Percentiles rank a stretch among this genome's conserved stretches.
These are phyloP conservation scores for Mycena leptocephala DNA, from an alignment of 768 basidiomycete genomes.

Conservation along the genomic window DNA sequence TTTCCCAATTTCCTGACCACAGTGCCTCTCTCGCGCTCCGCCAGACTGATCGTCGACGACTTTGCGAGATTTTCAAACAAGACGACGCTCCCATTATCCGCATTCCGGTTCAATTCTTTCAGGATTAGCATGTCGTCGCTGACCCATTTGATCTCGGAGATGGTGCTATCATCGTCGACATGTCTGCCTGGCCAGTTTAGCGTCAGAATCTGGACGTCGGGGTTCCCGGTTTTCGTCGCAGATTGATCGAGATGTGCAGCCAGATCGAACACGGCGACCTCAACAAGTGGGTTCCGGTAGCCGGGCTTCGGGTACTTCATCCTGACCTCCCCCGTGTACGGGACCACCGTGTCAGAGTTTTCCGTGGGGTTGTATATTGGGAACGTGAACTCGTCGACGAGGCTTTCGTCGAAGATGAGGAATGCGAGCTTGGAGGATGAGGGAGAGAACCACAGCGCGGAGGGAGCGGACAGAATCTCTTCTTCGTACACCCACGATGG, in stretches of 20 bases:
- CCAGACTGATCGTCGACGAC: slow-evolving; percentile 39
- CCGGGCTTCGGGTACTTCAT: slow-evolving; percentile 93
- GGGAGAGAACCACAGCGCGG: slow-evolving; percentile 94
- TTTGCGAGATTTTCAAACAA: slow-evolving; percentile 72
- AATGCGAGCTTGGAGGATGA: slow-evolving; percentile 84
- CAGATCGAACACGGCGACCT: slow-evolving; percentile 88
- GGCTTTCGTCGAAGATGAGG: slow-evolving; percentile 90
- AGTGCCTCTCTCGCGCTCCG: slow-evolving; percentile 55
- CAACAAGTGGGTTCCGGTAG: slow-evolving; percentile 90
- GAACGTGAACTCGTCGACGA: slow-evolving; percentile 89
- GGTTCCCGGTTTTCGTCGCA: slow-evolving; percentile 40
- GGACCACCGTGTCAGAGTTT: slow-evolving; percentile 78
- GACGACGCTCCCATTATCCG: slow-evolving; percentile 85
- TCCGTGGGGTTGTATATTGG: slow-evolving; percentile 93
- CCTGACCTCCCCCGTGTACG: slow-evolving; percentile 83
- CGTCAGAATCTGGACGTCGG: slow-evolving; percentile 63
- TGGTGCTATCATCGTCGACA: slow-evolving; percentile 74
- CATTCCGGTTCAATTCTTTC: slow-evolving; percentile 91
- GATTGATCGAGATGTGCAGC: slow-evolving; percentile 59
- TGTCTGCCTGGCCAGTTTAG: slow-evolving; percentile 80
- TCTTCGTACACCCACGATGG: slow-evolving; percentile 99
- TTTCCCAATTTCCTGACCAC: slow-evolving; percentile 87
- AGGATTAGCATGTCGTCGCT: slow-evolving; percentile 80
- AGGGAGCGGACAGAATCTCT: slow-evolving; percentile 84
- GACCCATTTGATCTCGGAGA: slow-evolving; percentile 93